Percentiles rank a stretch among this genome's conserved stretches.
Evolutionary conservation across 169 alveolate species (phyloP).

Genomic region (Fabrea salina): DNA sequence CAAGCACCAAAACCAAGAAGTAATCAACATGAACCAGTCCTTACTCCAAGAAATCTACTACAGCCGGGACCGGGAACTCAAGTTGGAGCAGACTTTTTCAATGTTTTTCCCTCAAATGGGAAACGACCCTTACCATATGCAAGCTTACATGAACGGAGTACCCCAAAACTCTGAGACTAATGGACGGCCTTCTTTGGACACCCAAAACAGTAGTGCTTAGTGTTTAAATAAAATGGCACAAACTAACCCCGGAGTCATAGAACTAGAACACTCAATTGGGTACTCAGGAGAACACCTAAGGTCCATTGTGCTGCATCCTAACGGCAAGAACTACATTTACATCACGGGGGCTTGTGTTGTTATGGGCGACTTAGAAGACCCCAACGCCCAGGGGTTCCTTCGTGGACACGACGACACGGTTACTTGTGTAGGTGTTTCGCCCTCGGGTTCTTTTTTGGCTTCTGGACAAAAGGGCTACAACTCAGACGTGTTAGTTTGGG

Average conservation of each 20-base stretch:
- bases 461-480: constrained; percentile 80
- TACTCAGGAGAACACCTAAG: constrained; percentile 64
- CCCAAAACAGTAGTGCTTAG: too few species aligned
- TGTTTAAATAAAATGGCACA: constrained; percentile 23
- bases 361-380: constrained; percentile 74
- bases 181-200: too few species aligned
- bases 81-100: too few species aligned
- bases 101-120: too few species aligned
- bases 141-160: too few species aligned
- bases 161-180: too few species aligned
- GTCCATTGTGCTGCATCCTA: constrained; percentile 72
- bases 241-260: constrained; percentile 40
- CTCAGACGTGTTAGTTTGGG: constrained; percentile 80
- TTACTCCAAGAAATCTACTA: too few species aligned
- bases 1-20: too few species aligned
- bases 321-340: constrained; percentile 64
- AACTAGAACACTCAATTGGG: constrained; percentile 82
- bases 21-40: too few species aligned
- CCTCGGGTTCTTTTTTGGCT: constrained; percentile 68
- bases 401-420: constrained; percentile 82
- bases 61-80: too few species aligned
- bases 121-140: too few species aligned
- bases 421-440: constrained; percentile 68
- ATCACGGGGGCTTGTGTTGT: constrained; percentile 79
- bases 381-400: constrained; percentile 70